Conservation (phyloP, 129 eudicot species). For the Flaveria brownii region DNA sequence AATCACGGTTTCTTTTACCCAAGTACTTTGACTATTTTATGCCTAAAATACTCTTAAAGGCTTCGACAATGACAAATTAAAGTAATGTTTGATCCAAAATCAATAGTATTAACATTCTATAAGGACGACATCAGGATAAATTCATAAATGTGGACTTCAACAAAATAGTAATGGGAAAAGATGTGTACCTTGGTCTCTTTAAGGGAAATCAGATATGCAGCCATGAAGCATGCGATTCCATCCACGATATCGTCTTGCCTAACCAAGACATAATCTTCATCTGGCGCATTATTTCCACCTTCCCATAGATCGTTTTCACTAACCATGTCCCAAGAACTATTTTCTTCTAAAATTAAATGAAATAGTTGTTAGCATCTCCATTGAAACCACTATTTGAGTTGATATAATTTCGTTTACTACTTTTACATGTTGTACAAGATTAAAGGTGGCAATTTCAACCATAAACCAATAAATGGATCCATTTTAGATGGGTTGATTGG, state of each 20-base stretch:
- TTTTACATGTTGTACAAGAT: slow-evolving; percentile 14
- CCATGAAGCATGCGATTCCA: slow-evolving; percentile 96
- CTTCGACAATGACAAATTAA: not conserved
- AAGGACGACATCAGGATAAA: slow-evolving; percentile 1
- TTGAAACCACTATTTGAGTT: slow-evolving; percentile 17
- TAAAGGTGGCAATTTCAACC: not conserved
- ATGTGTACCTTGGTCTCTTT: slow-evolving; percentile 76
- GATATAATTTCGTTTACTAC: not conserved
- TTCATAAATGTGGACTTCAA: not conserved
- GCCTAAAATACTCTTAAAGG: not conserved
- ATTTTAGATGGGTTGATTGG: not conserved
- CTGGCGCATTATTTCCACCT: slow-evolving; percentile 50
- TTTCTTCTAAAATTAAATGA: slow-evolving; percentile 62
- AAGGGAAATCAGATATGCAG: slow-evolving; percentile 83
- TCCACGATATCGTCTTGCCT: slow-evolving; percentile 97
- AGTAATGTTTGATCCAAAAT: not conserved
- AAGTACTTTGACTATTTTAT: not conserved
- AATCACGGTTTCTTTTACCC: not conserved
- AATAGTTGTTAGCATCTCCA: slow-evolving; percentile 11
- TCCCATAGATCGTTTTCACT: slow-evolving; percentile 88
- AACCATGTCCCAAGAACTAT: slow-evolving; percentile 95
- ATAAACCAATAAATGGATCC: not conserved
- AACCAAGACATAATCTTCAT: slow-evolving; percentile 88
- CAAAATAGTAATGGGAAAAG: not conserved
- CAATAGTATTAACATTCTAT: not conserved